Percentiles rank a stretch among this genome's conserved stretches.
Conservation (phyloP, 306 rosid genomes). For the Ziziphus jujuba region DNA sequence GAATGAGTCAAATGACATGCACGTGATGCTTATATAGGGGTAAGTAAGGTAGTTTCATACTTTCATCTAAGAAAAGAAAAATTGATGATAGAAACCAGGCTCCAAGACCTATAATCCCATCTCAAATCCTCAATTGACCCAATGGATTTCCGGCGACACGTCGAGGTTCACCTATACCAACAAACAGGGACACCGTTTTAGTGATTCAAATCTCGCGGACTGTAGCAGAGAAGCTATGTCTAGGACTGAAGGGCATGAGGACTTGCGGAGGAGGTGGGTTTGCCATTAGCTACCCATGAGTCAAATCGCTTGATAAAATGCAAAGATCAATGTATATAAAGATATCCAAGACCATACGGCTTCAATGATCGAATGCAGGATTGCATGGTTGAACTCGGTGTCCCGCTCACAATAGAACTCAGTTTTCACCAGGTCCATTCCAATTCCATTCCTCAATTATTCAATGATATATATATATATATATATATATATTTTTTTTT, state of each 20-base stretch:
- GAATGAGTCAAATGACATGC: no score
- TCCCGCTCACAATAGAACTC: conserved; percentile 89
- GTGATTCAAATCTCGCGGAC: conserved; percentile 90
- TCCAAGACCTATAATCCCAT: no score
- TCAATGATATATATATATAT: no score
- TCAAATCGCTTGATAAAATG: conserved; percentile 59
- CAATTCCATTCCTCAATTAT: background rate
- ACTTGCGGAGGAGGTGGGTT: conserved; percentile 98
- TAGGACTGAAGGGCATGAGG: conserved; percentile 67
- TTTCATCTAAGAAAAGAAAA: no score
- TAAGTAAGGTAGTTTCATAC: no score
- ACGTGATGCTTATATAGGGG: no score
- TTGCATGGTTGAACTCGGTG: conserved; percentile 99
- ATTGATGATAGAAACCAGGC: no score
- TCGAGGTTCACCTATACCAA: conserved; percentile 57
- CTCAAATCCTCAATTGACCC: no score
- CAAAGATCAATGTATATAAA: conserved; percentile 82
- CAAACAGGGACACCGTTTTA: conserved; percentile 86
- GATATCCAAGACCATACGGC: conserved; percentile 87
- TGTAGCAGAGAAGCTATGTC: conserved; percentile 74
- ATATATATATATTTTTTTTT: no score
- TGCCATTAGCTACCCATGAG: conserved; percentile 79
- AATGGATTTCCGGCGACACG: conserved; percentile 70
- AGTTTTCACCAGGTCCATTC: conserved; percentile 86
- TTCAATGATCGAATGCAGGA: conserved; percentile 98